These are phyloP conservation scores for Coriolopsis trogii DNA, from an alignment of 1,284 basidiomycete species.

Conservation along the genomic window DNA sequence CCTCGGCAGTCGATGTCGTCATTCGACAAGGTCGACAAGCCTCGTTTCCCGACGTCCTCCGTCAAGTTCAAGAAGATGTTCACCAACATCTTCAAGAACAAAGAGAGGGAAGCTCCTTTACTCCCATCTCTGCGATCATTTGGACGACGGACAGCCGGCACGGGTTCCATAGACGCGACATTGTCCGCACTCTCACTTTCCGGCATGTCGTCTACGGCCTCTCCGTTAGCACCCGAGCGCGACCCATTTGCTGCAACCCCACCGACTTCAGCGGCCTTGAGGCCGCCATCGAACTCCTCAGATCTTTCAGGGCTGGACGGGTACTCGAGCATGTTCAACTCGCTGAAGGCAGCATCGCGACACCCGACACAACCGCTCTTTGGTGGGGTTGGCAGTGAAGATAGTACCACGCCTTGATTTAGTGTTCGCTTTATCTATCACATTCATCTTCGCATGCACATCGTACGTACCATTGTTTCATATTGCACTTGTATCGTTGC, in stretches of 20 bases:
- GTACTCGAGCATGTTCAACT: constrained; percentile 23
- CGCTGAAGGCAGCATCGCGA: constrained; percentile 17
- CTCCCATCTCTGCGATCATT: constrained; percentile 2
- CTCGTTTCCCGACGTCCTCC: constrained; percentile 16
- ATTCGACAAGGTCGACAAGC: constrained; percentile 21
- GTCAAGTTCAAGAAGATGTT: constrained; percentile 26
- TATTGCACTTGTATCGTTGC: constrained; percentile 8
- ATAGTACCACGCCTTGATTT: neutral
- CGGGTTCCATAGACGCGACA: constrained; percentile 20
- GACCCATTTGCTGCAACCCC: constrained; percentile 20
- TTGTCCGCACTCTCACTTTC: constrained; percentile 13
- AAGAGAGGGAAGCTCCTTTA: constrained; percentile 1
- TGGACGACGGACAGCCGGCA: constrained; percentile 9
- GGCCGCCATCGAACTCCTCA: constrained; percentile 1
- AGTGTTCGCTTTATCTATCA: neutral
- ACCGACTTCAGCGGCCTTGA: constrained; percentile 11
- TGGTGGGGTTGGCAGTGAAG: constrained; percentile 5
- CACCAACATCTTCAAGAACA: constrained; percentile 24
- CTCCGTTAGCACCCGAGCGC: constrained; percentile 4
- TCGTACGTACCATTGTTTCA: neutral
- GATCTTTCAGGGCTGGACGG: constrained; percentile 14
- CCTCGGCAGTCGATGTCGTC: constrained; percentile 12
- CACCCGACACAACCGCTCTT: constrained; percentile 18
- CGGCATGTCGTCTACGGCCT: constrained; percentile 3
- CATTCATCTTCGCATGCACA: neutral